phyloP scores from a whole-genome alignment of 208 protist species.

The Porcisia hertigi region DNA sequence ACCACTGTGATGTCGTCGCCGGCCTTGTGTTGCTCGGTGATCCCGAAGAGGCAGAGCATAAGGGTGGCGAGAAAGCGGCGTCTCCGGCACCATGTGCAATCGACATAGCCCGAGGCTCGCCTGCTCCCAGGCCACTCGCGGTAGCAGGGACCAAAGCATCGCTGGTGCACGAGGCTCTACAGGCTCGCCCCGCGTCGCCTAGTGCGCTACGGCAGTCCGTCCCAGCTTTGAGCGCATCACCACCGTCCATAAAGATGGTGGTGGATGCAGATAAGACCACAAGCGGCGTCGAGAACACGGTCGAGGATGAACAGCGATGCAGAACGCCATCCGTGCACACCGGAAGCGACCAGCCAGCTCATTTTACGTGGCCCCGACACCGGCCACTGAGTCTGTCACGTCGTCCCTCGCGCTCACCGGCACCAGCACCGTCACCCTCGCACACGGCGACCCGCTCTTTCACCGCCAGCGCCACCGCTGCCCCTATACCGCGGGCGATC shows the following conservation, averaged over 20 bases:
- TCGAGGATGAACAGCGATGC: background rate
- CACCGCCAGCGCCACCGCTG: background rate
- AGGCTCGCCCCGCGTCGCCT: background rate
- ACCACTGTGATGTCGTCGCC: background rate
- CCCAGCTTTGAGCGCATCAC: background rate
- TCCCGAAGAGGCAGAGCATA: background rate
- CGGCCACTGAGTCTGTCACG: conserved; percentile 28
- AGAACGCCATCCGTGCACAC: background rate
- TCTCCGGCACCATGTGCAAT: background rate
- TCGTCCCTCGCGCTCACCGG: conserved; percentile 16
- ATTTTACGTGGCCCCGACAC: conserved; percentile 20
- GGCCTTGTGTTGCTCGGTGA: background rate
- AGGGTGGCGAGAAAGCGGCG: background rate
- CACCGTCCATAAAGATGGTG: background rate
- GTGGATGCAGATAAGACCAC: conserved; percentile 3
- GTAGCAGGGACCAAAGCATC: background rate
- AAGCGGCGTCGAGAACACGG: background rate
- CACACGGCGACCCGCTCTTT: background rate
- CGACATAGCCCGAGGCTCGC: background rate
- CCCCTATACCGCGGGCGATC: background rate
- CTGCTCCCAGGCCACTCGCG: background rate
- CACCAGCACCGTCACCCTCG: background rate
- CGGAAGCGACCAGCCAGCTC: background rate
- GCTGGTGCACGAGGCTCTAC: background rate
- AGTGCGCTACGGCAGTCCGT: conserved; percentile 16